phyloP scores from a whole-genome alignment of 1,139 yeast genomes.

The Pichia sp. region DNA sequence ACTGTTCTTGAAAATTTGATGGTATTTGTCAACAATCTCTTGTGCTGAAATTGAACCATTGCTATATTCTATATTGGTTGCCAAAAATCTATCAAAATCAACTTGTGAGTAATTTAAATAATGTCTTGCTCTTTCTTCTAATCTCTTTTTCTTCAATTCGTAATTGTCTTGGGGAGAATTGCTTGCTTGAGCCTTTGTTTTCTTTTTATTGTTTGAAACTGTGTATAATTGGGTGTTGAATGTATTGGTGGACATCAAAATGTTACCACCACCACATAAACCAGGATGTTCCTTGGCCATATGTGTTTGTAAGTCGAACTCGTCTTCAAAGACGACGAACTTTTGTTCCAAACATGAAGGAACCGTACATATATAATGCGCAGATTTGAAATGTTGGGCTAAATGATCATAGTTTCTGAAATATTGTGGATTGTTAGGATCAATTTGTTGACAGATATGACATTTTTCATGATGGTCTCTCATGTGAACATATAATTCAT shows the following conservation, averaged over 20 bases:
- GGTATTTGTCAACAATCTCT: constrained; percentile 51
- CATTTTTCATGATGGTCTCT: constrained; percentile 87
- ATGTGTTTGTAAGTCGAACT: constrained; percentile 84
- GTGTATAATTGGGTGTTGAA: constrained; percentile 74
- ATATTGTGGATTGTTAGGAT: constrained; percentile 68
- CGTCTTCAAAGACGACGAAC: constrained; percentile 89
- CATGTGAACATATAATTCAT: constrained; percentile 80
- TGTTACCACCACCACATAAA: constrained; percentile 43
- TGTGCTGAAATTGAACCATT: constrained; percentile 47
- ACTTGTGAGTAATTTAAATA: constrained; percentile 56
- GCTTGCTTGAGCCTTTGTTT: background rate
- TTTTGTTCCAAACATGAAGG: constrained; percentile 83
- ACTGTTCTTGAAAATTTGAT: constrained; percentile 47
- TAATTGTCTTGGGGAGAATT: background rate
- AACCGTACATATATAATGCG: constrained; percentile 80
- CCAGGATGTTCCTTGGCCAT: constrained; percentile 82
- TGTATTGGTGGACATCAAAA: constrained; percentile 36
- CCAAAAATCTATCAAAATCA: constrained; percentile 48
- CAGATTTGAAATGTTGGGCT: constrained; percentile 67
- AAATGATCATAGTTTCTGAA: constrained; percentile 74
- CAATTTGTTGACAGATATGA: constrained; percentile 78
- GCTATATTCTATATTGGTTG: constrained; percentile 46
- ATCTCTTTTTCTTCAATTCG: constrained; percentile 50
- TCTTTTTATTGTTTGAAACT: constrained; percentile 13
- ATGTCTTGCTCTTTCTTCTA: constrained; percentile 85